These are phyloP conservation scores for Syzygium malaccense DNA, from an alignment of 441 rosid genomes.

Conservation along the genomic window DNA sequence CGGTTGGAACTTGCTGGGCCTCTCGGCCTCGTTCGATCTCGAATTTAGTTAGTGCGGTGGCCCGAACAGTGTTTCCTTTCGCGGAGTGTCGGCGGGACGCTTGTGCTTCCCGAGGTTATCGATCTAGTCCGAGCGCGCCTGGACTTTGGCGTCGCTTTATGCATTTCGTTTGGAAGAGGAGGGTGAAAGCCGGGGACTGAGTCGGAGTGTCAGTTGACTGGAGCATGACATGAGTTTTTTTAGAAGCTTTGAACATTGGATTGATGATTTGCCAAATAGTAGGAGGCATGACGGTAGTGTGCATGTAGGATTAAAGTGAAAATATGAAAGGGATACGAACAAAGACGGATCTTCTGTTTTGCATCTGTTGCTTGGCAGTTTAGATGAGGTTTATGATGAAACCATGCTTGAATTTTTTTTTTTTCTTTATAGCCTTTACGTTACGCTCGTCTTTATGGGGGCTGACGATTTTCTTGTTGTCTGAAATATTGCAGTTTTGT, in stretches of 20 bases:
- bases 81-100: neutral
- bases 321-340: too few relatives aligned
- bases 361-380: neutral
- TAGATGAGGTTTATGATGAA: neutral
- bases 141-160: neutral
- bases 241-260: neutral
- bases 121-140: neutral
- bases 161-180: neutral
- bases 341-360: neutral
- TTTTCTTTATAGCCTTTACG: neutral
- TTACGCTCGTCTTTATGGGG: neutral
- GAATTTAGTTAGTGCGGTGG: too few relatives aligned
- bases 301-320: neutral
- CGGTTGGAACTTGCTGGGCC: neutral
- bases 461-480: neutral
- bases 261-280: neutral
- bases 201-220: neutral
- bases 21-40: too few relatives aligned
- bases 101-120: neutral
- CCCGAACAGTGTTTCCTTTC: neutral
- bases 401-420: neutral
- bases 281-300: neutral
- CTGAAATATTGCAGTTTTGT: conserved; percentile 29
- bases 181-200: neutral
- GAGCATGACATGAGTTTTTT: neutral